Evolutionary conservation across 2,329 filamentous ascomycete genomes (phyloP), one percentile per base, ranked within the genome.

Genomic region (Aschersonia sp.): DNA sequence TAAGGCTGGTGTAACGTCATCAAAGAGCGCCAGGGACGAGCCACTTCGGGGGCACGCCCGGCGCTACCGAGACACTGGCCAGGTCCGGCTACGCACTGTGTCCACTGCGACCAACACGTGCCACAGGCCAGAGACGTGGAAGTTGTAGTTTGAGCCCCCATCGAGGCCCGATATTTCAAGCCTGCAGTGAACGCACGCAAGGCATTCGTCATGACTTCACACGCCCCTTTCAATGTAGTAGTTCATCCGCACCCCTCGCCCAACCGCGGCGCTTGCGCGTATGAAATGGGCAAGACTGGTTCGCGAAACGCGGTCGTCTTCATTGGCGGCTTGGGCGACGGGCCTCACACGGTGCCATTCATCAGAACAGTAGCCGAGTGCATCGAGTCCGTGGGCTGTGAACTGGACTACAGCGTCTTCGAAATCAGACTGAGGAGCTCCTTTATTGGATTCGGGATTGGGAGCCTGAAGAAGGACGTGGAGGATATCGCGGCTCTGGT

Each of bases 271-370:
- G 63, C 66, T 6, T 66, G 64, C 49, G 71, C 71, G 32, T 76
- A 75, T 52, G 72, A 76, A 54, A 56, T 64, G 14, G 71, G 72
- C 30, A 58, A 60, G 12, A 41, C 54, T 9, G 56, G 62, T 41
- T 62, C 67, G 49, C 66, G 60, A 45, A 78, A 85, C 62, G 79
- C 78, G 4, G 62, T 87, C 47, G 62, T 87, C 50, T 84, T 83
- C 64, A 72, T 87, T 52, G 82, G 81, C 51, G 84, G 84, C 37
- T 73, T 88, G 12, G 73, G 73, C 39, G 84, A 87, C 60, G 82
- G 82, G 2, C 76, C 83, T 49, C 76, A 83, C 52, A 80, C 78
- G 0, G 72, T 83, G 7, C 65, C 71, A 1, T 85, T 83, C 50
- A 65, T 70, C 44, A 67, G 69, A 5, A 57, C 60, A 1, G 62